phyloP scores from a whole-genome alignment of 2,329 filamentous ascomycete species.

The Phialophora expanda region DNA sequence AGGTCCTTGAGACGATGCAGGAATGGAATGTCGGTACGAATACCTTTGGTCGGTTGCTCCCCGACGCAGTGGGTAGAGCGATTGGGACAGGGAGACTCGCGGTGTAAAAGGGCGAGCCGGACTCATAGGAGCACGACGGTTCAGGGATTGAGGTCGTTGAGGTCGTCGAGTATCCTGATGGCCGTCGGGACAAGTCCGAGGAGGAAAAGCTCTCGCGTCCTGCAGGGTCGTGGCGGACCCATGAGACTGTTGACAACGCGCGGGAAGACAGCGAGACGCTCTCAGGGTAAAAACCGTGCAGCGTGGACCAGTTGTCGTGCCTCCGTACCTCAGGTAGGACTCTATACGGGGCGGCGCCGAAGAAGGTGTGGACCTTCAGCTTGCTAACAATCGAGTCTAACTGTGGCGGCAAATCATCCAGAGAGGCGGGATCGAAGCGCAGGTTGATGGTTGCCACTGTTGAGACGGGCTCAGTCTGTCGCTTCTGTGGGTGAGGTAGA shows the following conservation, averaged over 20 bases:
- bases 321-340: conserved; percentile 55
- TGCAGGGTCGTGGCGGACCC: conserved; percentile 55
- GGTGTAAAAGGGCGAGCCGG: conserved; percentile 62
- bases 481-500: conserved; percentile 51
- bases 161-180: conserved; percentile 38
- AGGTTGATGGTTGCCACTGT: conserved; percentile 63
- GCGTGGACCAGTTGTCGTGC: conserved; percentile 49
- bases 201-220: conserved; percentile 50
- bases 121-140: conserved; percentile 45
- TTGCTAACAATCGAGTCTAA: conserved; percentile 60
- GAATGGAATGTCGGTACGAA: conserved; percentile 73
- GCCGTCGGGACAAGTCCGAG: conserved; percentile 43
- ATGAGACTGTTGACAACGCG: conserved; percentile 62
- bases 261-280: conserved; percentile 60
- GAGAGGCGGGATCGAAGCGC: conserved; percentile 64
- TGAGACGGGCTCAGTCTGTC: conserved; percentile 51
- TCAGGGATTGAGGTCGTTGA: conserved; percentile 38
- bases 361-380: conserved; percentile 64
- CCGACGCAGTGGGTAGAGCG: conserved; percentile 55
- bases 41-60: conserved; percentile 40
- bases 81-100: conserved; percentile 68
- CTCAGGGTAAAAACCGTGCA: conserved; percentile 60
- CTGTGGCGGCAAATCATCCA: conserved; percentile 57
- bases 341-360: conserved; percentile 57
- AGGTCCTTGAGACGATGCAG: conserved; percentile 69